These are phyloP conservation scores for Pseudocercospora eumusae DNA, from an alignment of 2,329 filamentous ascomycete genomes.

Conservation along the genomic window DNA sequence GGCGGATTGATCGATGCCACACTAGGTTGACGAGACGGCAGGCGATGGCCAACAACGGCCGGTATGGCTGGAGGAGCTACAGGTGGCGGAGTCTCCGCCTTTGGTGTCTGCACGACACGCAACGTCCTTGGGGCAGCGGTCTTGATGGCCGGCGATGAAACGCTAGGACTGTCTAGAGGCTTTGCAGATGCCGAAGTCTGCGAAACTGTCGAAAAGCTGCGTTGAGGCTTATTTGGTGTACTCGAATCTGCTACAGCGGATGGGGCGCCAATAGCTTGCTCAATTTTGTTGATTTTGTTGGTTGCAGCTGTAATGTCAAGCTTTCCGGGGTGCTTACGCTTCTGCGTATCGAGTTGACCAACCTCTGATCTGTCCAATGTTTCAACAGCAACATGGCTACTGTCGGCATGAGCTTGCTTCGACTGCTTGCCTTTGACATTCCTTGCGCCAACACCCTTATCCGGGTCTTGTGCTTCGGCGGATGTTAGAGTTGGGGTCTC, in stretches of 20 bases:
- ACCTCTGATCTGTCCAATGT: constrained; percentile 25
- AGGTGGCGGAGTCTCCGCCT: constrained; percentile 57
- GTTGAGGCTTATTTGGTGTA: constrained; percentile 2
- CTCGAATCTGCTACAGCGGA: constrained; percentile 50
- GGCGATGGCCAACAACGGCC: constrained; percentile 40
- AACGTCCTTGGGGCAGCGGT: constrained; percentile 62
- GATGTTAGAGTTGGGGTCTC: neutral
- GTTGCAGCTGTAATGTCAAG: constrained; percentile 50
- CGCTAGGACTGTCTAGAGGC: constrained; percentile 57
- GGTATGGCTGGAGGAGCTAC: constrained; percentile 42
- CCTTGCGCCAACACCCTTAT: neutral
- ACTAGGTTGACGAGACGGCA: constrained; percentile 55
- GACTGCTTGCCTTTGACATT: neutral
- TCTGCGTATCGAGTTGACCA: constrained; percentile 29
- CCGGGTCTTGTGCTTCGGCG: neutral
- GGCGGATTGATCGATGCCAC: constrained; percentile 63
- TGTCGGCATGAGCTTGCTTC: neutral
- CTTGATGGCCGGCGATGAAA: constrained; percentile 48
- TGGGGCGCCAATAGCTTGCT: constrained; percentile 29
- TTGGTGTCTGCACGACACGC: constrained; percentile 68
- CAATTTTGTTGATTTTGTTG: constrained; percentile 34
- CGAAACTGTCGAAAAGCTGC: constrained; percentile 8
- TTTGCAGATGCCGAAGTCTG: constrained; percentile 58
- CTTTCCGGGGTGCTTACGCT: constrained; percentile 49
- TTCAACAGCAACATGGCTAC: constrained; percentile 15